Base-by-base conservation (phyloP, 257 asterid species). In the Schizonepeta tenuifolia region DNA sequence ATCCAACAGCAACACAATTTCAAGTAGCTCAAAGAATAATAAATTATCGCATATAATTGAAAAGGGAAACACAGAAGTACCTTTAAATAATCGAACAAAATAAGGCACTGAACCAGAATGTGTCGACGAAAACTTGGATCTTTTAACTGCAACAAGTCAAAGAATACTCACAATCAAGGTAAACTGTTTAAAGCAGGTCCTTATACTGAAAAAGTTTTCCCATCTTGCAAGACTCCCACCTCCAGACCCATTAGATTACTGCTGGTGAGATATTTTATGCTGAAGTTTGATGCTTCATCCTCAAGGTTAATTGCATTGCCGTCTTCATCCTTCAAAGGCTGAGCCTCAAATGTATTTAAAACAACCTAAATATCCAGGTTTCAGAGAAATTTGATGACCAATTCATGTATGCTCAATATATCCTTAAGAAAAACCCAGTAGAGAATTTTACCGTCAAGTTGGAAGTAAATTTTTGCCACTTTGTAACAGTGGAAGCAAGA, bases 91-190 rank as follows among this genome's bases (percentile, higher is more conserved):
- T 94, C 98, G 75, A 94, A 91, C 86, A 94, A 77, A 81, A 91
- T 91, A 74, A 94, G 97, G 85, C 99, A 88, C 58, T 94, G 98
- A 80, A 94, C 99, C 83, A 91, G 85, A 72, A 94, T 55, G 62
- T 94, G 99, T 65, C 99, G 93, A 51, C 99, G 92, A 75, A 94
- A 94, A 85, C 97, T 94, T 75, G 98, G 99, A 82, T 94, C 99
- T 80, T 91, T 94, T 62, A 94, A 80, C 99, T 94, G 96, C 59
- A 61, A 80, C 63, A 77, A 51, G 58, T 53, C 36, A 36, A 58
- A 62, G 64, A 62, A 62, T 63, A 50, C 35, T 72, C 65, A 36
- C 11, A 50, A 70, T 73, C 78, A 63, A 69, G 68, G 51, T 21
- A 28, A 61, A 70, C 46, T 57, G 28, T 57, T 60, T 64, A 54